Evolutionary conservation across 306 rosid genomes (phyloP), one percentile per base, ranked within the genome.

Genomic region (Prunus kanzakura): DNA sequence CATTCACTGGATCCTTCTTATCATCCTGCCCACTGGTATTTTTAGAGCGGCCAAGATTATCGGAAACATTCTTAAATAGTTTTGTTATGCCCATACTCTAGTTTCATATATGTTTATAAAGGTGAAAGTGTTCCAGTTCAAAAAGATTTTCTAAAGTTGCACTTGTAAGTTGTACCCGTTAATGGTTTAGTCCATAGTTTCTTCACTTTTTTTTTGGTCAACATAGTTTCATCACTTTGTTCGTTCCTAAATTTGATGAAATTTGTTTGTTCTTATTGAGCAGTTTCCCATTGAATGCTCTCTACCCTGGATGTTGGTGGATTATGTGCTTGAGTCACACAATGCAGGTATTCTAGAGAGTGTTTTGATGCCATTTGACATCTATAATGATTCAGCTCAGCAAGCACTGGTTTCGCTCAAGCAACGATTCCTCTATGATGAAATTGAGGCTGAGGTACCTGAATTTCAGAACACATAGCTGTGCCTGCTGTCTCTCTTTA

Each of bases 251-350:
- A 78, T 55, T 60, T 83, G 73, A 66, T 72, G 71, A 67, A 75
- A 66, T 49, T 43, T 61, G 61, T 78, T 70, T 86, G 50, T 82
- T 78, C 62, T 61, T 69, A 66, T 20, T 81, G 75, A 73, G 74
- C 82, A 95, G 97, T 95, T 95, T 88, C 96, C 98, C 3, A 88
- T 95, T 8, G 97, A 95, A 79, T 95, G 97, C 88, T 95, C 98
- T 78, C 93, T 95, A 82, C 98, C 98, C 69, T 95, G 98, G 98
- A 95, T 95, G 93, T 64, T 95, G 91, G 96, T 89, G 82, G 98
- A 95, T 76, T 88, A 91, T 79, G 91, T 95, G 52, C 97, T 92
- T 60, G 97, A 89, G 85, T 95, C 95, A 1, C 97, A 91, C 5
- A 95, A 92, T 79, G 81, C 88, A 58, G 96, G 98, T 78, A 96